Conservation (phyloP, 2,329 filamentous ascomycete genomes). For the Penicillium freii region DNA sequence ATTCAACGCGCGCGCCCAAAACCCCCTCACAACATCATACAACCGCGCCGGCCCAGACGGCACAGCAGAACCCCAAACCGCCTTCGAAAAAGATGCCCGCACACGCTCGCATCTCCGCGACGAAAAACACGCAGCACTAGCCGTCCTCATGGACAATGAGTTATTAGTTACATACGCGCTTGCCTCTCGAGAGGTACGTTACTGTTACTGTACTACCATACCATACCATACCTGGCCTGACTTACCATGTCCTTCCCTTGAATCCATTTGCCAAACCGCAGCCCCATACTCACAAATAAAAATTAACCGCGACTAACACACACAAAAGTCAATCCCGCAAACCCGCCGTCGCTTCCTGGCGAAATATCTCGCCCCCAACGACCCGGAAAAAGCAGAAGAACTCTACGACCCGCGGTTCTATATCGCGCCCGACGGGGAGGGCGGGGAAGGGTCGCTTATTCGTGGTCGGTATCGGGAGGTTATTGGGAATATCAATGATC, state of each 20-base stretch:
- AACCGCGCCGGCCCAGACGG: not conserved
- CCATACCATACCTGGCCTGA: no score
- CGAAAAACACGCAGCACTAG: slow-evolving; percentile 38
- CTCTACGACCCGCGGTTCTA: slow-evolving; percentile 31
- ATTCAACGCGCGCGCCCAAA: not conserved
- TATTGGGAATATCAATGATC: slow-evolving; percentile 14
- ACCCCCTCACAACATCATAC: slow-evolving; percentile 1
- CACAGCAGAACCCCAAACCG: not conserved
- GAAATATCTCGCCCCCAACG: slow-evolving; percentile 34
- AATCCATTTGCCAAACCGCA: not conserved
- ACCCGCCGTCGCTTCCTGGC: slow-evolving; percentile 38
- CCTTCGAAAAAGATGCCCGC: slow-evolving; percentile 1
- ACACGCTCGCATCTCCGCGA: slow-evolving; percentile 30
- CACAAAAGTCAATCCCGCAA: slow-evolving; percentile 41
- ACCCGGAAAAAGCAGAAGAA: slow-evolving; percentile 26
- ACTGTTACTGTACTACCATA: no score
- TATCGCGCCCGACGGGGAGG: slow-evolving; percentile 17
- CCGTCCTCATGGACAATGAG: slow-evolving; percentile 41
- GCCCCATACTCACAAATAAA: not conserved
- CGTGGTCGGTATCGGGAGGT: slow-evolving; percentile 16
- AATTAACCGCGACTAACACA: not conserved
- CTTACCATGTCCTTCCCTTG: not conserved
- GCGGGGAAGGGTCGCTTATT: slow-evolving; percentile 17
- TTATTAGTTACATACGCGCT: slow-evolving; percentile 42
- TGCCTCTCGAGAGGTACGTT: slow-evolving; percentile 37